Conservation (phyloP, 306 rosid genomes). For the Trichosanthes cucumerina region DNA sequence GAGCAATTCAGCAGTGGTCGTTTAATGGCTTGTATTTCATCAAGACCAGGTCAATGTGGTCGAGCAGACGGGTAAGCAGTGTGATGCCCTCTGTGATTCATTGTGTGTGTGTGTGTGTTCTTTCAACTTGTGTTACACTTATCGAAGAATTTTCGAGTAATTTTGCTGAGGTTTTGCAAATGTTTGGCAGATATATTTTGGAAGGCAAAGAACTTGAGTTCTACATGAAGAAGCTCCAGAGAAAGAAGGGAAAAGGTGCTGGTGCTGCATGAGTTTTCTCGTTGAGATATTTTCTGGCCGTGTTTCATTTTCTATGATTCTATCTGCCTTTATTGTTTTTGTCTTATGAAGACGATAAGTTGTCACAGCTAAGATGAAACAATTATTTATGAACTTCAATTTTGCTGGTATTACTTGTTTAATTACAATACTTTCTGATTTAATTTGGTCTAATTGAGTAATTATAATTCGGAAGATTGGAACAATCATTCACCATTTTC, state of each 20-base stretch:
- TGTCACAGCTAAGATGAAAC: conserved; percentile 2
- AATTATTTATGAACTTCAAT: neutral
- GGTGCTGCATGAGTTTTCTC: neutral
- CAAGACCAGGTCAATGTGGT: conserved; percentile 9
- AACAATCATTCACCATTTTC: neutral
- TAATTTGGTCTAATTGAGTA: neutral
- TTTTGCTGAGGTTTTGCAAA: neutral
- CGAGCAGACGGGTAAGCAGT: neutral
- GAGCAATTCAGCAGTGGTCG: conserved; percentile 13
- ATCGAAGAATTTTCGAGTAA: neutral
- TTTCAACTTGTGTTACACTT: neutral
- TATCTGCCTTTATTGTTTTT: neutral
- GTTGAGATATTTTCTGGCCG: neutral
- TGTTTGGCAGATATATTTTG: neutral
- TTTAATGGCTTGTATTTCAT: conserved; percentile 9
- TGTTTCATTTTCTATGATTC: neutral
- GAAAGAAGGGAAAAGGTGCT: conserved; percentile 9
- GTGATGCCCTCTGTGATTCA: neutral
- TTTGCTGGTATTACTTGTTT: conserved; percentile 3
- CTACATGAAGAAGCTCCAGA: conserved; percentile 10
- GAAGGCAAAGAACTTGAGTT: conserved; percentile 9
- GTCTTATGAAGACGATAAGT: neutral
- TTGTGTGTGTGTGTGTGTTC: neutral
- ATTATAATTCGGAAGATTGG: neutral
- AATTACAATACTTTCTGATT: neutral